These are phyloP conservation scores for Botryotinia globosa DNA, from an alignment of 2,329 filamentous ascomycete species.

Conservation along the genomic window DNA sequence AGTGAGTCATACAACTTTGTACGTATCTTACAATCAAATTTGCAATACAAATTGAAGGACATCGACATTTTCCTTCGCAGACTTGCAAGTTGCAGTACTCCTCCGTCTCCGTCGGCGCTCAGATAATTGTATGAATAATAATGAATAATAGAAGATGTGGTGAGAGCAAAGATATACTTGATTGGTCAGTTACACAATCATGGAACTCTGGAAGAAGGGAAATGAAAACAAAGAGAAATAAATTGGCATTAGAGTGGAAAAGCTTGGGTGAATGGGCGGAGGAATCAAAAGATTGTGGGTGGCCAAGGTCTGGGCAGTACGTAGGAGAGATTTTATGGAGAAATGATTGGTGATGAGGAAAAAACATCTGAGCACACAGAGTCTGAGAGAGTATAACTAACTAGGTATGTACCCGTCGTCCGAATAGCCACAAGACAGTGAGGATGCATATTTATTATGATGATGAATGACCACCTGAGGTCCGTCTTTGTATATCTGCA, in stretches of 20 bases:
- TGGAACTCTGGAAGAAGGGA: not conserved
- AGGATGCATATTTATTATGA: not conserved
- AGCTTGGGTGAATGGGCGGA: slow-evolving; percentile 13
- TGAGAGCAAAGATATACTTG: not conserved
- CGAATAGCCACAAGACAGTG: not conserved
- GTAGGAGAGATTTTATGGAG: not conserved
- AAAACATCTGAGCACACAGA: not conserved
- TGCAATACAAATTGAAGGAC: not conserved
- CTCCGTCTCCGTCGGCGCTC: not conserved
- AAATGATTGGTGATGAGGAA: not conserved
- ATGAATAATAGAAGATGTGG: not conserved
- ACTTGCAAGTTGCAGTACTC: not conserved
- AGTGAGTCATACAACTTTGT: slow-evolving; percentile 10
- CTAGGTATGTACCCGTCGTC: no score
- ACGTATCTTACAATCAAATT: not conserved
- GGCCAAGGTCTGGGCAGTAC: slow-evolving; percentile 14
- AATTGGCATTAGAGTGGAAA: slow-evolving; percentile 15
- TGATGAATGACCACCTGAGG: not conserved
- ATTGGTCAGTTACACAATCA: not conserved
- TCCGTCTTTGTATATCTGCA: no score
- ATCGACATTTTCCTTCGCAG: not conserved
- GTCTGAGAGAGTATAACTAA: not conserved
- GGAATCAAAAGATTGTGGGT: not conserved
- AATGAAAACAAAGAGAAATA: not conserved
- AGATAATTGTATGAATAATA: not conserved